These are phyloP conservation scores for Podosphaera xanthii DNA, from an alignment of 2,329 filamentous ascomycete species.

Conservation along the genomic window DNA sequence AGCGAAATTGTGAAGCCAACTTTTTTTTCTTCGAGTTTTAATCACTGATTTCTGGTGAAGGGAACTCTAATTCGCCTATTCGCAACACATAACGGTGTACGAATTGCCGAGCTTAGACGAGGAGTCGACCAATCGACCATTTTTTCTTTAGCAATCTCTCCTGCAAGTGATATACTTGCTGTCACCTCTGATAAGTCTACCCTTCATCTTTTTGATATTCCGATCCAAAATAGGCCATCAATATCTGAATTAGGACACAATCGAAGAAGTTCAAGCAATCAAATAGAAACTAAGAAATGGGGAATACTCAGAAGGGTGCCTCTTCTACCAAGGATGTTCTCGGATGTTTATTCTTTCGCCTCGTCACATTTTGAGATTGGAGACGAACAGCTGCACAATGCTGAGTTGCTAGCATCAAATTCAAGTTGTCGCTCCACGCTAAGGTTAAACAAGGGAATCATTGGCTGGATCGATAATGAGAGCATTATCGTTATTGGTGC, in stretches of 20 bases:
- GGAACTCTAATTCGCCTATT: slow-evolving; percentile 80
- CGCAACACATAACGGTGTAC: slow-evolving; percentile 56
- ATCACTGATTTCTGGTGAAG: slow-evolving; percentile 16
- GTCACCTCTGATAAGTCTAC: slow-evolving; percentile 95
- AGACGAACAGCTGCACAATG: slow-evolving; percentile 49
- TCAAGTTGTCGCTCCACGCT: slow-evolving; percentile 17
- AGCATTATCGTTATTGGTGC: slow-evolving; percentile 58
- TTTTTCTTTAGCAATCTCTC: slow-evolving; percentile 73
- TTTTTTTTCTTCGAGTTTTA: neutral
- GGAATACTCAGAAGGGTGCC: slow-evolving; percentile 67
- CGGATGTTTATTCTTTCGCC: slow-evolving; percentile 70
- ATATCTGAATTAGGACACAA: slow-evolving; percentile 16
- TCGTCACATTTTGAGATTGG: slow-evolving; percentile 64
- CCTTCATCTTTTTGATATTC: slow-evolving; percentile 78
- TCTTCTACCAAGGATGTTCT: slow-evolving; percentile 66
- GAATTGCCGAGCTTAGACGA: slow-evolving; percentile 62
- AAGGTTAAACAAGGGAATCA: slow-evolving; percentile 52
- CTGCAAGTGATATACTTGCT: slow-evolving; percentile 55
- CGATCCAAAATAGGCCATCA: slow-evolving; percentile 25
- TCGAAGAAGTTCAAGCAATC: slow-evolving; percentile 15
- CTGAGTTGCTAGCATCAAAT: slow-evolving; percentile 18
- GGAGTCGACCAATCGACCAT: slow-evolving; percentile 76
- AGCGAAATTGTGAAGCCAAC: slow-evolving; percentile 42
- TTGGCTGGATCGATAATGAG: slow-evolving; percentile 63
- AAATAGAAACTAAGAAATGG: slow-evolving; percentile 46